Base-by-base conservation (phyloP, 345 rosid species). In the Hevea brasiliensis region DNA sequence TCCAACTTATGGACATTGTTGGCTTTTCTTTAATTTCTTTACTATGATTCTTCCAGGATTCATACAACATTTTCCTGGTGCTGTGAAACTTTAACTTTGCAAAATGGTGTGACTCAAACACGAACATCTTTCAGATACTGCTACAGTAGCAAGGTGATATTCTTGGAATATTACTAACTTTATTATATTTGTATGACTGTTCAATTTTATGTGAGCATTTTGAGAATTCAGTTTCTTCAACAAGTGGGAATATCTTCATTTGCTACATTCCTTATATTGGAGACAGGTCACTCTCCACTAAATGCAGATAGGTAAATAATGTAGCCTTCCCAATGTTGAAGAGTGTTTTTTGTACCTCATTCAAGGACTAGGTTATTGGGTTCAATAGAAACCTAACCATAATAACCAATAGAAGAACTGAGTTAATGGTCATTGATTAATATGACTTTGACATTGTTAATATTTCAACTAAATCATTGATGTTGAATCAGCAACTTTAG, bases 261-360 rank as follows among this genome's bases (percentile, higher is more conserved):
- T 61, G 77, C 74, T 71, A 61, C 21, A 6, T 29, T 58, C 45
- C 35, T 55, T 41, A 42, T 72, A 74, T 51, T 74, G 86, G 80
- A 69, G 67, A 65, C 77, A 74, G 14, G 50, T 72, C 86, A 79
- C 47, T 67, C 48, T 76, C 84, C 89, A 85, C 83, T 76, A 73
- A 27, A 55, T 47, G 18, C 61, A 56, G 66, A 79, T 48, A 56
- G 56, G 42, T 74, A n/a, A 13, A 73, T 20, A 41, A 13, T 64
- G 26, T 53, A 68, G 67, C 84, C 73, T 69, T 82, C 35, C 20
- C 8, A 17, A 41, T 40, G 59, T 21, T 70, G 79, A 76, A 72
- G 75, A 76, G 84, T 44, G 32, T 56, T 53, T 61, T 70, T 47
- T 67, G 20, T 56, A 41, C 32, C 64, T 57, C 56, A 3, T 40